phyloP scores from a whole-genome alignment of 2,329 filamentous ascomycete species.

The Camillea tinctor region DNA sequence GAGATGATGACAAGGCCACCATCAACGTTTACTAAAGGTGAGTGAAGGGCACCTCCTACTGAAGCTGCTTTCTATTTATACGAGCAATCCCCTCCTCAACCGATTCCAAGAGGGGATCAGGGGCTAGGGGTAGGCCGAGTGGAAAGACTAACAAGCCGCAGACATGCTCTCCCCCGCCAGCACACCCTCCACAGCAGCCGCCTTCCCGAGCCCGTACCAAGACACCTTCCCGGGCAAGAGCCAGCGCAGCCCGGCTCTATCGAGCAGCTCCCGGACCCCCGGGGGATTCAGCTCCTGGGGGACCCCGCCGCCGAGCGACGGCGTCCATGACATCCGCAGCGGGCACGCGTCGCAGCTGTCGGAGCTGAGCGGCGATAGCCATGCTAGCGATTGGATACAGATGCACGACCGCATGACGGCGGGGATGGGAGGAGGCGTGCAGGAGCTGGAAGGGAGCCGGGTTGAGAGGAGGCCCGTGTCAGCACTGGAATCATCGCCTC shows the following conservation, averaged over 20 bases:
- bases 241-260: background rate
- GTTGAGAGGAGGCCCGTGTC: no score
- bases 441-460: background rate
- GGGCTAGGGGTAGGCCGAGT: no score
- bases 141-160: no score
- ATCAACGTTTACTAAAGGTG: background rate
- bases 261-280: background rate
- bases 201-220: background rate
- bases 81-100: no score
- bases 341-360: conserved; percentile 3
- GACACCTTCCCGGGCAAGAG: background rate
- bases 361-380: background rate
- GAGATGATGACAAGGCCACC: background rate
- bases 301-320: background rate
- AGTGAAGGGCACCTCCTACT: background rate
- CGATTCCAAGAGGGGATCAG: no score
- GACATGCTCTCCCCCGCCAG: no score
- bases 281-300: background rate
- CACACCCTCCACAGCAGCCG: no score
- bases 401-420: background rate
- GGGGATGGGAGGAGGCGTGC: background rate
- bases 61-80: no score
- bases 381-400: background rate
- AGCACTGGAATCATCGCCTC: no score
- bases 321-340: background rate